Base-by-base conservation (phyloP, 129 eudicot genomes). In the Tagetes patula region DNA sequence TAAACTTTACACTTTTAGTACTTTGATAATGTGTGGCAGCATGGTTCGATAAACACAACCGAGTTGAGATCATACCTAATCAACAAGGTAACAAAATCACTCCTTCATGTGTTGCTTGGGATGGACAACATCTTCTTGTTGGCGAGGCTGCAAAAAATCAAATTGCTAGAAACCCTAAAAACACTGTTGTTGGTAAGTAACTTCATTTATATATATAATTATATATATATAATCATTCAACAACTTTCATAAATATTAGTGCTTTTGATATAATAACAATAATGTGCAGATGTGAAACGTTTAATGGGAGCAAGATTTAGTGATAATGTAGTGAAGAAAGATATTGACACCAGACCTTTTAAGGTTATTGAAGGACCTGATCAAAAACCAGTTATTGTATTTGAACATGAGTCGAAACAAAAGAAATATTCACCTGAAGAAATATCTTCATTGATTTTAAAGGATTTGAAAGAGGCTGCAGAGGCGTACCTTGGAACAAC, bases 21-120 rank as follows among this genome's bases (percentile, higher is more conserved):
- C n/a, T n/a, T n/a, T n/a, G n/a, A n/a, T n/a, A n/a, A 0, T 61
- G 67, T 61, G 67, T 61, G 4, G 67, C 67, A 5, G 67, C 67
- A 5, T 61, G 67, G 67, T 61, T 61, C 8, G 43, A 61, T 61
- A 34, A 61, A 4, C 67, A 61, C 67, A 61, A 61, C 9, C 45
- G 45, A 4, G 67, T 61, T 6, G 67, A 61, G 67, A 61, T 61
- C 67, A 61, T 61, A 34, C 67, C 67, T 61, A 61, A 61, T 36
- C 66, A 60, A 36, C 66, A 60, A 60, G 66, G 66, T 36, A 60
- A 60, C 66, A 60, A 60, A 34, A 60, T 60, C 13, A 60, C 66
- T 1, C 66, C 66, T 34, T 60, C 66, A 34, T 60, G 66, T 11
- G 66, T 60, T 60, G 66, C 66, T 9, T 60, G 66, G 66, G 66